Conservation (phyloP, 2,329 filamentous ascomycete genomes). For the Aureobasidium sp. region DNA sequence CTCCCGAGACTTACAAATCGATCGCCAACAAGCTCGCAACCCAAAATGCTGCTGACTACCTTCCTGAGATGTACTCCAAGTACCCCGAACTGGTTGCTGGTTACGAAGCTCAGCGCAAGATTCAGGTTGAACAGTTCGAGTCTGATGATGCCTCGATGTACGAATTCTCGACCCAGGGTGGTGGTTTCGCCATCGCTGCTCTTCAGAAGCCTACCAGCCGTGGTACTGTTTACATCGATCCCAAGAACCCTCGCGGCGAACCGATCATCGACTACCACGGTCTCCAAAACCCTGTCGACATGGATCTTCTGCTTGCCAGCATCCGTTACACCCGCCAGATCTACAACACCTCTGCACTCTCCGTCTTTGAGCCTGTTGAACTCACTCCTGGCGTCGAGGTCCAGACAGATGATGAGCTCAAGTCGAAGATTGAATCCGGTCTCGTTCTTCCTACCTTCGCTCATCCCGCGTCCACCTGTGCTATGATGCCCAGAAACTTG, state of each 20-base stretch:
- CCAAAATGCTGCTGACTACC: constrained; percentile 17
- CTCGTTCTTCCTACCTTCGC: constrained; percentile 21
- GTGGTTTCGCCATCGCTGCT: constrained; percentile 20
- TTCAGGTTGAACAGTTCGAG: constrained; percentile 37
- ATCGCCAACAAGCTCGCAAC: constrained; percentile 11
- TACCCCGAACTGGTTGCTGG: constrained; percentile 36
- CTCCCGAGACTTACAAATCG: constrained; percentile 7
- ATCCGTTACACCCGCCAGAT: constrained; percentile 29
- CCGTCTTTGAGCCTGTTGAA: constrained; percentile 26
- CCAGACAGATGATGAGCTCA: constrained; percentile 19
- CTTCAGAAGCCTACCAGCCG: constrained; percentile 29
- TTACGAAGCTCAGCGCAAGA: constrained; percentile 39
- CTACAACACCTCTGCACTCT: constrained; percentile 25
- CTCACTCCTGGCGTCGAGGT: constrained; percentile 19
- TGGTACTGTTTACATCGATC: constrained; percentile 26
- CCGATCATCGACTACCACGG: constrained; percentile 34
- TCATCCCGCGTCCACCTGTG: constrained; percentile 27
- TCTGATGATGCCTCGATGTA: constrained; percentile 35
- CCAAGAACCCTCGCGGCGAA: constrained; percentile 23
- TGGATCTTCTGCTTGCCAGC: constrained; percentile 26
- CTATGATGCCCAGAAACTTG: constrained; percentile 25
- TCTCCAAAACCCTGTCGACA: constrained; percentile 31
- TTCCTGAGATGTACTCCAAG: constrained; percentile 21
- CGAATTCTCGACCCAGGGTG: constrained; percentile 36
- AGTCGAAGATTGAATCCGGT: constrained; percentile 14